These are phyloP conservation scores for Naganishia sp. DNA, from an alignment of 1,284 basidiomycete species.

Conservation along the genomic window DNA sequence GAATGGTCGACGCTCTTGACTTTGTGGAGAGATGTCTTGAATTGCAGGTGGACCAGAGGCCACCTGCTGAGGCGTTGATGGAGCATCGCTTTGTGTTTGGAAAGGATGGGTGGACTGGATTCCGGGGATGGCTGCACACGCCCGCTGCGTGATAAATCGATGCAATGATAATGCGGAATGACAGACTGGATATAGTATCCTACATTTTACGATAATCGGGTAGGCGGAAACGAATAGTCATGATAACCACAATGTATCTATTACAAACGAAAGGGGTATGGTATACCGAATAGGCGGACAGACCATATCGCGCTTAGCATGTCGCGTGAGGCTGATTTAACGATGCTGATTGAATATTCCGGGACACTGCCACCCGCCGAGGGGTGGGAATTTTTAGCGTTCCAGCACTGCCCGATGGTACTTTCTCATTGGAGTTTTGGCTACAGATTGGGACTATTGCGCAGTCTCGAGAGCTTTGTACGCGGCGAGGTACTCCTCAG, in stretches of 20 bases:
- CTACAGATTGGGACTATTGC: background rate
- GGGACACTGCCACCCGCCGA: no score
- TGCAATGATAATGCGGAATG: background rate
- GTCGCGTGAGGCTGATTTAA: no score
- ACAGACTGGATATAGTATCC: conserved; percentile 9
- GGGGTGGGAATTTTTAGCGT: no score
- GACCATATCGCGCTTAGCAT: no score
- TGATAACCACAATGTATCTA: background rate
- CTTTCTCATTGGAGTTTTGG: no score
- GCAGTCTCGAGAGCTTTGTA: conserved; percentile 15
- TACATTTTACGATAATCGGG: conserved; percentile 3
- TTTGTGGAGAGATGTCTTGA: conserved; percentile 50
- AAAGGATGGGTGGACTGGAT: conserved; percentile 46
- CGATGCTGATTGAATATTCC: no score
- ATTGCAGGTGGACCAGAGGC: conserved; percentile 44
- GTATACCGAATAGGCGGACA: background rate
- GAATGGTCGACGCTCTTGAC: conserved; percentile 50
- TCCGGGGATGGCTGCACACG: conserved; percentile 42
- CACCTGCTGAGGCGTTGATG: conserved; percentile 48
- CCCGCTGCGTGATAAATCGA: background rate
- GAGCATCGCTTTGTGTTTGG: conserved; percentile 49
- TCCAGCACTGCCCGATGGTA: no score
- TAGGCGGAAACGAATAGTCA: background rate
- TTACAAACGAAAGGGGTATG: background rate
- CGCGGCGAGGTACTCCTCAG: conserved; percentile 5